phyloP scores from a whole-genome alignment of 2,329 filamentous ascomycete species.

The Trichophyton rubrum region DNA sequence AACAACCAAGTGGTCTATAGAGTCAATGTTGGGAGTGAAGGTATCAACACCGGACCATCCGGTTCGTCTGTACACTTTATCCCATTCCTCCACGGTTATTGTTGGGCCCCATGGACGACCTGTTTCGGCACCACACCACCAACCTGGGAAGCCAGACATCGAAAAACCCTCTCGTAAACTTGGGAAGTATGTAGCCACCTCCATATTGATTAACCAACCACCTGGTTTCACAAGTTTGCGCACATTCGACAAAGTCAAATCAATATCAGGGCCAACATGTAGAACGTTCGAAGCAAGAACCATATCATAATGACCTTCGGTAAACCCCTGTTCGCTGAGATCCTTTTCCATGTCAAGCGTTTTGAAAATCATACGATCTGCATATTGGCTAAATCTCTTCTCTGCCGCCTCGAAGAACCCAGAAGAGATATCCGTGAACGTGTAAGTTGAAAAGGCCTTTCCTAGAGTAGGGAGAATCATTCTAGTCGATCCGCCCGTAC shows the following conservation, averaged over 20 bases:
- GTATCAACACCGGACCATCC: slow-evolving; percentile 12
- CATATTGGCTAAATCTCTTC: slow-evolving; percentile 19
- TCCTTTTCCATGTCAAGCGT: slow-evolving; percentile 15
- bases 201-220: slow-evolving; percentile 36
- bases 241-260: slow-evolving; percentile 22
- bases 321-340: slow-evolving; percentile 11
- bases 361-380: slow-evolving; percentile 24
- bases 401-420: slow-evolving; percentile 31
- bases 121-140: slow-evolving; percentile 15
- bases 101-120: slow-evolving; percentile 5
- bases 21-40: not conserved
- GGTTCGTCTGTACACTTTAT: slow-evolving; percentile 5
- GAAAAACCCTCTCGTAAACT: slow-evolving; percentile 18
- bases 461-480: slow-evolving; percentile 24
- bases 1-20: not conserved
- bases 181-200: slow-evolving; percentile 22
- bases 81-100: slow-evolving; percentile 5
- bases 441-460: slow-evolving; percentile 28
- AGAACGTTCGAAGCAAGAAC: slow-evolving; percentile 31
- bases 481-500: slow-evolving; percentile 33
- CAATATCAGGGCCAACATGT: slow-evolving; percentile 24
- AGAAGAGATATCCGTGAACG: slow-evolving; percentile 35
- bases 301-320: slow-evolving; percentile 25
- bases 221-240: slow-evolving; percentile 34
- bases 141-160: slow-evolving; percentile 22